Evolutionary conservation across 495 filamentous ascomycete species (phyloP).

Genomic region (Jackrogersella multiformis): DNA sequence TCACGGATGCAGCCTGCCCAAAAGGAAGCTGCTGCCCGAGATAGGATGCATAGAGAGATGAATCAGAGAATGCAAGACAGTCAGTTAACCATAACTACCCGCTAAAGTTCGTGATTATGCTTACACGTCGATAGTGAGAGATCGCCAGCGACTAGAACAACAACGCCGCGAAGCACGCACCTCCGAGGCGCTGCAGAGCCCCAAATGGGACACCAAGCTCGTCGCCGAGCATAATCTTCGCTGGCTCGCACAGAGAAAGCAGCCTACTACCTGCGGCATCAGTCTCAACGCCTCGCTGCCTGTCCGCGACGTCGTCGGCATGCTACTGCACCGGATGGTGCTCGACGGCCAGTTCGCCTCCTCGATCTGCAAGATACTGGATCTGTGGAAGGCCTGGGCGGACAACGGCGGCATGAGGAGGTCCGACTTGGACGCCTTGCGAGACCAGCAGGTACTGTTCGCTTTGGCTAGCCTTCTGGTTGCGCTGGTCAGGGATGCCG

Average conservation of each 20-base stretch:
- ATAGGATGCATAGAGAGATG: constrained; percentile 50
- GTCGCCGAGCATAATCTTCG: constrained; percentile 60
- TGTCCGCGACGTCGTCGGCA: constrained; percentile 57
- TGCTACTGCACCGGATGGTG: constrained; percentile 64
- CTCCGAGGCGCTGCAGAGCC: constrained; percentile 65
- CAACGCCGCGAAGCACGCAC: constrained; percentile 56
- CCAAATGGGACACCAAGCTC: constrained; percentile 61
- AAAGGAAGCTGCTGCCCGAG: constrained; percentile 51
- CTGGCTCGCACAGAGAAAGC: constrained; percentile 53
- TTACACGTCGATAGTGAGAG: constrained; percentile 45
- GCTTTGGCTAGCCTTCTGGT: constrained; percentile 63
- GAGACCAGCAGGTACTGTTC: constrained; percentile 57
- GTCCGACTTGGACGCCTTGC: constrained; percentile 57
- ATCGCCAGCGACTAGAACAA: constrained; percentile 44
- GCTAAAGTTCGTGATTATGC: constrained; percentile 10
- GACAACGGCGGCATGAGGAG: constrained; percentile 67
- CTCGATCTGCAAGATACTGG: constrained; percentile 59
- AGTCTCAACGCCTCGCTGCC: constrained; percentile 33
- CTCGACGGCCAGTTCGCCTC: constrained; percentile 57
- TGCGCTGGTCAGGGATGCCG: constrained; percentile 59
- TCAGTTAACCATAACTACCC: constrained; percentile 36
- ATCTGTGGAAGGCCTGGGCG: constrained; percentile 66
- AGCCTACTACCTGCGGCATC: background rate
- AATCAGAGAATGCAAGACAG: constrained; percentile 53
- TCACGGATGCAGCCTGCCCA: constrained; percentile 56